Base-by-base conservation (phyloP, 2,329 filamentous ascomycete species). In the Claviceps capensis region DNA sequence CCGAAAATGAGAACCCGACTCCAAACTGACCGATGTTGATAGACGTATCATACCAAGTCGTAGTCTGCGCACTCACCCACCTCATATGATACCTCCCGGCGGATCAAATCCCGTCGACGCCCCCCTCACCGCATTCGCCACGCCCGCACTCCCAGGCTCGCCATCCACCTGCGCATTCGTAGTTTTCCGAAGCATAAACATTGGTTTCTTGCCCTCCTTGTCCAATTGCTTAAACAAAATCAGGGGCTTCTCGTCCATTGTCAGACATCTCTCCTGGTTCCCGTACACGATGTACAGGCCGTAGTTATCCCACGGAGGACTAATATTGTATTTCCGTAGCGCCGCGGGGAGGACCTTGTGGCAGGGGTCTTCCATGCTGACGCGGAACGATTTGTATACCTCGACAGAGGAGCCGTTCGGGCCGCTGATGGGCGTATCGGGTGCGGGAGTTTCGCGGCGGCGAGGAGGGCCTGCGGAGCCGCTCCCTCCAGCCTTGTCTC, bases 341-440 rank as follows among this genome's bases (percentile, higher is more conserved):
- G 93, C 93, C 16, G 94, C 93, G 1, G 93, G 93, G 2, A 98
- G 76, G 30, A 98, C 93, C 66, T 96, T 96, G 72, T 95, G 86
- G 71, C 93, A 98, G 2, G 93, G 93, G 63, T 98, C 93, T 60
- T 98, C 93, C 79, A 97, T 94, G 65, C 87, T 93, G 56, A 98
- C 93, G 41, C 91, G 84, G 78, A 98, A 98, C 1, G 88, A 95
- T 67, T 98, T 98, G 81, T 97, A 97, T 54, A 98, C 96, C 68
- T 98, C 93, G 54, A 96, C 90, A 1, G 79, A 81, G 13, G 76
- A 72, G 54, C 76, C 77, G 61, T 72, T 74, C 26, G 72, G 68
- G 53, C 72, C 75, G 0, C 79, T 77, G 1, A 79, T 82, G 56
- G 79, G 78, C 1, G 79, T 82, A 56, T 83, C 79, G 19, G 78